Base-by-base conservation (phyloP, 257 asterid species). In the Ophiorrhiza pumila region DNA sequence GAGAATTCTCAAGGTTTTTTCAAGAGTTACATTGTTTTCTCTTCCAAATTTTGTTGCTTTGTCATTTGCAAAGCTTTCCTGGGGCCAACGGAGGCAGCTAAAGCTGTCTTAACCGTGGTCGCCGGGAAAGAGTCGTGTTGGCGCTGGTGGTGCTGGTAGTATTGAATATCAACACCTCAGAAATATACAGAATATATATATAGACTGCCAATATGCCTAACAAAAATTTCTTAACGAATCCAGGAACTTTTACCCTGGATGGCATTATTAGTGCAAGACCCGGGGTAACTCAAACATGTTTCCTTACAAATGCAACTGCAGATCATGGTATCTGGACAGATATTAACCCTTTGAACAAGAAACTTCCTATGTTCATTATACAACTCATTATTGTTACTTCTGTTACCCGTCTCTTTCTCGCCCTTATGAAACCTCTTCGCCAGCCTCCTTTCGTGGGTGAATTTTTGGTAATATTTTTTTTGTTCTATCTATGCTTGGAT, bases 241-340 rank as follows among this genome's bases (percentile, higher is more conserved):
- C 80, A 12, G 43, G 4, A 31, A 45, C 41, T 63, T 18, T 20
- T 50, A 4, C 60, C 11, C 39, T 49, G 41, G 58, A 60, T 52
- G 72, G 49, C 22, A 55, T 68, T 17, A 43, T 32, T 61, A 34
- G 14, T 62, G 31, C 39, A 9, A 31, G 7, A 9, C n/a, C 32
- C 1, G 71, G 66, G n/a, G 71, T 46, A 41, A 46, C 4, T 15
- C 39, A 76, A 62, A 61, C 23, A n/a, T 76, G 80, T 64, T 76
- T 50, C 55, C n/a, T 76, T 0, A 41, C 60, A 8, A 61, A 71
- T 52, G 73, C 75, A 0, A 31, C 71, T 20, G 14, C 34, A 23
- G 76, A 77, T 37, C 68, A 71, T 57, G 80, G 80, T n/a, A 65
- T 71, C 46, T 77, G 80, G 80, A 62, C 68, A 37, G 80, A 77